These are phyloP conservation scores for Clonostachys solani DNA, from an alignment of 2,329 filamentous ascomycete species.

Conservation along the genomic window DNA sequence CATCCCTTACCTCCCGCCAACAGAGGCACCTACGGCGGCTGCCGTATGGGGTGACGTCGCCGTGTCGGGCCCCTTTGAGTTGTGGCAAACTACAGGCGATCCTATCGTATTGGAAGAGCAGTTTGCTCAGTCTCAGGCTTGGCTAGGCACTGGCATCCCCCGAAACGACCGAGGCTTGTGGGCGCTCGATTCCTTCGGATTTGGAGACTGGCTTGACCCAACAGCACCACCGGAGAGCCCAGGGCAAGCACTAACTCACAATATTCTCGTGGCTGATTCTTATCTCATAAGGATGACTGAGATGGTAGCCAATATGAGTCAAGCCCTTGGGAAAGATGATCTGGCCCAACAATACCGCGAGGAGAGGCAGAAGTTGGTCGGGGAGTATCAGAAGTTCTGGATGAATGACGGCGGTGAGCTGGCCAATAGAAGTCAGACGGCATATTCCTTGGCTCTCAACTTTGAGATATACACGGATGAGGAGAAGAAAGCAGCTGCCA, in stretches of 20 bases:
- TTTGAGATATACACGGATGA: slow-evolving; percentile 24
- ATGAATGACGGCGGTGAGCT: slow-evolving; percentile 18
- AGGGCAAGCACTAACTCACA: slow-evolving; percentile 29
- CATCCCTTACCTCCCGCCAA: slow-evolving; percentile 17
- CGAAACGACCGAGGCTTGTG: slow-evolving; percentile 30
- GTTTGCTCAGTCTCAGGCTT: slow-evolving; percentile 30
- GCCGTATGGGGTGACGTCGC: slow-evolving; percentile 6
- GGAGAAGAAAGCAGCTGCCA: slow-evolving; percentile 12
- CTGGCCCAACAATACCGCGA: slow-evolving; percentile 13
- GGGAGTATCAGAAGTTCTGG: slow-evolving; percentile 23
- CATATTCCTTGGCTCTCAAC: slow-evolving; percentile 26
- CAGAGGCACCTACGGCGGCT: slow-evolving; percentile 6
- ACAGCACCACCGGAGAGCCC: slow-evolving; percentile 33
- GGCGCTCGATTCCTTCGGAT: slow-evolving; percentile 27
- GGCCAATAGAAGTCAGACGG: slow-evolving; percentile 32
- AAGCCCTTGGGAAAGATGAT: slow-evolving; percentile 18
- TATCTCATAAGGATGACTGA: slow-evolving; percentile 38
- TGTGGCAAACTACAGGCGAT: slow-evolving; percentile 33
- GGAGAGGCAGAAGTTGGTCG: slow-evolving; percentile 11
- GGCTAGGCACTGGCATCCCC: slow-evolving; percentile 29
- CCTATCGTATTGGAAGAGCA: slow-evolving; percentile 25
- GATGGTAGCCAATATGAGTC: slow-evolving; percentile 26
- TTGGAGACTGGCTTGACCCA: slow-evolving; percentile 45
- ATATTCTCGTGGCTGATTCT: slow-evolving; percentile 37
- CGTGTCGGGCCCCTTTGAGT: slow-evolving; percentile 30